Base-by-base conservation (phyloP, 192 early-diverging fungal species). In the Podila minutissima region DNA sequence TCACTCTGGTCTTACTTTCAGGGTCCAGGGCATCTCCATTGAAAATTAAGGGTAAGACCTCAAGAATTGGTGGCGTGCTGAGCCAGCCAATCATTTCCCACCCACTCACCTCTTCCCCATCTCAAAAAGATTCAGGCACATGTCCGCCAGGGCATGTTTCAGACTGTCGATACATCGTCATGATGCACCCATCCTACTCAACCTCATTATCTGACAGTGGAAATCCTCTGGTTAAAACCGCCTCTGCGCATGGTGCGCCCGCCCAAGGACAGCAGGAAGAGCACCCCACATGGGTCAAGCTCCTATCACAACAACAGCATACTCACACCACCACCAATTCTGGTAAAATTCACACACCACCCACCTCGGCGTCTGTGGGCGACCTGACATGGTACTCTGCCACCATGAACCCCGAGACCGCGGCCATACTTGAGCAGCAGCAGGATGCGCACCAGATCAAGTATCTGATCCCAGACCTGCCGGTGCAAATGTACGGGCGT, bases 91-190 rank as follows among this genome's bases (percentile, higher is more conserved):
- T 9, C 41, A 17, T 15, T 17, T 15, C 4, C 15, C 41, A 17
- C 12, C 13, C 13, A 17, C 41, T 46, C 41, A 46, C 41, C 13
- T 17, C 41, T 15, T 15, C 41, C 41, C 41, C 7, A 8, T 37
- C 41, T 46, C 12, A 41, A 10, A 60, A 24, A 32, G 59, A 61
- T 20, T 11, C 26, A 31, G 59, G 26, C 12, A 17, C 26, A 19
- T 61, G 59, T 33, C 59, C 59, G 9, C 22, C 59, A 15, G 59
- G 31, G 8, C 59, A 61, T 26, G 12, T 61, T 3, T 61, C 77
- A 11, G 57, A 28, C 24, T 81, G 77, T 17, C 65, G 70, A 32
- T 81, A 81, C 48, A 72, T 81, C 10, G 61, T 81, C 32, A 81
- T 81, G 77, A 73, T 81, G 77, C 77, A 73, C 49, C 57, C 76